Percentiles rank a stretch among this genome's conserved stretches.
These are phyloP conservation scores for Dactylis glomerata DNA, from an alignment of 176 grass and related monocot genomes.

Conservation along the genomic window DNA sequence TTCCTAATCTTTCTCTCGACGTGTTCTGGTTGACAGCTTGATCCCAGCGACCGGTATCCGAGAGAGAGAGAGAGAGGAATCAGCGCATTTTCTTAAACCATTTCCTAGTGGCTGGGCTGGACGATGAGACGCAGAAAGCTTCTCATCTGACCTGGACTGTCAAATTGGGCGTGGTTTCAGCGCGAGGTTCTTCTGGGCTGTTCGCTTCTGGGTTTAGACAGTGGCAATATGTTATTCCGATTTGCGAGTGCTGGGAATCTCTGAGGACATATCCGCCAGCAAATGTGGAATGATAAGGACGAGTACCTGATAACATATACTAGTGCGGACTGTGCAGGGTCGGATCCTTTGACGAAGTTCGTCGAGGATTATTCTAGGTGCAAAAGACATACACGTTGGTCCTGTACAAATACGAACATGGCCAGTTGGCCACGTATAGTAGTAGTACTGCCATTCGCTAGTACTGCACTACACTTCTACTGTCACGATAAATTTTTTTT, in stretches of 20 bases:
- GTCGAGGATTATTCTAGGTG: not conserved
- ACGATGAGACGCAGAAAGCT: not conserved
- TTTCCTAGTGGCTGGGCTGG: not conserved
- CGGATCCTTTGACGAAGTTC: not conserved
- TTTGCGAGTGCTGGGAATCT: not conserved
- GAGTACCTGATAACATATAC: not conserved
- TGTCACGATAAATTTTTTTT: no score
- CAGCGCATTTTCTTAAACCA: not conserved
- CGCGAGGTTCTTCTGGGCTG: not conserved
- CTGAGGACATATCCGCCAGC: not conserved
- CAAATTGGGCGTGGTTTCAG: not conserved
- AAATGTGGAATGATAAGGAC: not conserved
- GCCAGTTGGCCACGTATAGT: no score
- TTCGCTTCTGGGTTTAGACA: not conserved
- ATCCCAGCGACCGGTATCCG: slow-evolving; percentile 2
- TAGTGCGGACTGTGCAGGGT: not conserved
- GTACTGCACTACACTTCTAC: no score
- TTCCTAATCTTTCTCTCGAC: not conserved
- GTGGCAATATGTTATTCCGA: not conserved
- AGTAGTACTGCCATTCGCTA: no score
- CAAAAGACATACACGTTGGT: not conserved
- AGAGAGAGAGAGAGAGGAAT: not conserved
- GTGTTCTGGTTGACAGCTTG: not conserved
- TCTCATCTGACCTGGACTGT: not conserved
- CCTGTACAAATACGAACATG: not conserved